A percentile compares a stretch with the other conserved stretches of the same genome.
These are phyloP conservation scores for Platanthera guangdongensis DNA, from an alignment of 106 monocot species.

Conservation along the genomic window DNA sequence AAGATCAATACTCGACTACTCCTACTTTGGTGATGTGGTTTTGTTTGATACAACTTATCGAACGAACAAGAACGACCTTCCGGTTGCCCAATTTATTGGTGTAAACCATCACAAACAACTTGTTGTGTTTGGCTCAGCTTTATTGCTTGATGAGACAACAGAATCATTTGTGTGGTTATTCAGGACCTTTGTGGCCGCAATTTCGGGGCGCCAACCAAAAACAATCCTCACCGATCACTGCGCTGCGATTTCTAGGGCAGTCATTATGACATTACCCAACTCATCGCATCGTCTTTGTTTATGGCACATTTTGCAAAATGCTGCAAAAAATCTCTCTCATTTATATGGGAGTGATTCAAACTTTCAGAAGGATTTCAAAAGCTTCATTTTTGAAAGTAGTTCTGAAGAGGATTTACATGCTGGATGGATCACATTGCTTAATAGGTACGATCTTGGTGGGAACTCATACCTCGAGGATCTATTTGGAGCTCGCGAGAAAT, in stretches of 20 bases:
- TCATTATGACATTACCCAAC: conserved; percentile 18
- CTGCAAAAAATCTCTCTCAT: conserved; percentile 22
- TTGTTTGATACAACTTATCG: conserved; percentile 51
- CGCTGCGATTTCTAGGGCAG: conserved; percentile 19
- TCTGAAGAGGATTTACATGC: conserved; percentile 29
- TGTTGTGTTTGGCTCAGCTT: conserved; percentile 46
- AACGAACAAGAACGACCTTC: conserved; percentile 24
- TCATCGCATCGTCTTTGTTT: conserved; percentile 38
- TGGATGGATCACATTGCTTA: conserved; percentile 27
- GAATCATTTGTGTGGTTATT: conserved; percentile 70
- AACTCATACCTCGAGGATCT: conserved; percentile 31
- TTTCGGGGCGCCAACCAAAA: conserved; percentile 43
- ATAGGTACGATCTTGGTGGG: conserved; percentile 28
- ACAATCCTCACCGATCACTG: conserved; percentile 41
- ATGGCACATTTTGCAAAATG: conserved; percentile 48
- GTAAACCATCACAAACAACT: conserved; percentile 60
- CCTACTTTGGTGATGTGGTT: conserved; percentile 58
- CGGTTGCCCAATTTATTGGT: conserved; percentile 54
- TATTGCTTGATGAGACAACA: conserved; percentile 49
- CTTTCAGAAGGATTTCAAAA: conserved; percentile 41
- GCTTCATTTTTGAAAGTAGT: conserved; percentile 27
- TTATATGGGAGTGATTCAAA: conserved; percentile 15
- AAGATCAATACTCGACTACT: conserved; percentile 38
- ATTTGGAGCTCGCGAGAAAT: conserved; percentile 29
- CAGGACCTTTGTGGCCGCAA: conserved; percentile 36